Percentiles rank a stretch among this genome's conserved stretches.
These are phyloP conservation scores for Lepidium africanum DNA, from an alignment of 345 rosid genomes.

Conservation along the genomic window DNA sequence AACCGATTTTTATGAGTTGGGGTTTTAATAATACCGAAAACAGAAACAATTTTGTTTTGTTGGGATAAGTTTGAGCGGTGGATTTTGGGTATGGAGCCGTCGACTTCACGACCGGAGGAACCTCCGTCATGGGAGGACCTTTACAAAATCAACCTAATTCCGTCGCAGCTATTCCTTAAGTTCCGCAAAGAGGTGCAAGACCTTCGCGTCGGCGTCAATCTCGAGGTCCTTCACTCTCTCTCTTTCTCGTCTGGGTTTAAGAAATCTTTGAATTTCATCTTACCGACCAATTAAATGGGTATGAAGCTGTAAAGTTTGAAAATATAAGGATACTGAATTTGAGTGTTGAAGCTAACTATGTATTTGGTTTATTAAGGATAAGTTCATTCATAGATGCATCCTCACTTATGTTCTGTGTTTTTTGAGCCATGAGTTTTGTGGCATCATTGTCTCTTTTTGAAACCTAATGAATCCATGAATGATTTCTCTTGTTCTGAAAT, in stretches of 20 bases:
- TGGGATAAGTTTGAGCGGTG: background rate
- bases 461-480: background rate
- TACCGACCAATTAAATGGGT: background rate
- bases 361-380: background rate
- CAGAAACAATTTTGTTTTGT: background rate
- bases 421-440: background rate
- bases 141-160: slow-evolving; percentile 62
- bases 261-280: background rate
- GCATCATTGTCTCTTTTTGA: background rate
- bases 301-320: background rate
- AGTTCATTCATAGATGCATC: background rate
- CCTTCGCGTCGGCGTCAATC: slow-evolving; percentile 76
- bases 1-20: background rate
- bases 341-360: background rate
- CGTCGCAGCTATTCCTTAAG: slow-evolving; percentile 78
- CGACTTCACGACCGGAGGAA: slow-evolving; percentile 30
- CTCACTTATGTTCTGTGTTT: background rate
- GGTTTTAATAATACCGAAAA: background rate
- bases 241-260: background rate
- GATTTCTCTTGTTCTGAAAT: background rate
- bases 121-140: slow-evolving; percentile 83
- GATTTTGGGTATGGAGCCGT: slow-evolving; percentile 17
- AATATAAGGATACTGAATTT: background rate
- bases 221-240: slow-evolving; percentile 48
- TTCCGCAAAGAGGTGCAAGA: slow-evolving; percentile 84